Evolutionary conservation across 768 basidiomycete species (phyloP).

Genomic region (Sporobolomyces phaffii): DNA sequence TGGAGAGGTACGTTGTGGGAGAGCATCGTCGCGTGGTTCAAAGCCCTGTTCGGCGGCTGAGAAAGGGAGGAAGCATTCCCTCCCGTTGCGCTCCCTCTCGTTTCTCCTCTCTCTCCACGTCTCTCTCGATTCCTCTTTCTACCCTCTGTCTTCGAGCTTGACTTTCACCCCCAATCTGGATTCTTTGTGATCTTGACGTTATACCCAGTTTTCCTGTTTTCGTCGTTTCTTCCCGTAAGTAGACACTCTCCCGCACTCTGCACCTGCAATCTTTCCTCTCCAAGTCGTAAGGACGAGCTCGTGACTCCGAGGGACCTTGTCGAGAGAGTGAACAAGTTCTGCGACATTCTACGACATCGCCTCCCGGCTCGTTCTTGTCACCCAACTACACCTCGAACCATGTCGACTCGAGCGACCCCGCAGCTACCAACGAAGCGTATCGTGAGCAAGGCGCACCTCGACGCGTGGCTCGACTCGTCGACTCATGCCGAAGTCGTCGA

Average conservation of each 20-base stretch:
- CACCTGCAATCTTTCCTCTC: neutral
- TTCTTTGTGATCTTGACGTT: no score
- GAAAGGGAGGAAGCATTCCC: neutral
- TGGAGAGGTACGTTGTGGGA: conserved; percentile 26
- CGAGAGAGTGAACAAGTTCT: no score
- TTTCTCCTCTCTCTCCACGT: neutral
- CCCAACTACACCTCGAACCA: neutral
- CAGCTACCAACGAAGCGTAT: conserved; percentile 50
- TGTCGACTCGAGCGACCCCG: neutral
- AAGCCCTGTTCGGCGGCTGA: neutral
- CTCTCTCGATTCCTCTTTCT: neutral
- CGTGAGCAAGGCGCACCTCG: conserved; percentile 67
- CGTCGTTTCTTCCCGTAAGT: neutral
- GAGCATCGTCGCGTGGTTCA: conserved; percentile 20
- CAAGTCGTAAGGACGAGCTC: no score
- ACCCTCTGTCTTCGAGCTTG: neutral
- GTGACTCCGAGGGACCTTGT: no score
- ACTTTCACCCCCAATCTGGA: neutral
- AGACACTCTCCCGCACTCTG: neutral
- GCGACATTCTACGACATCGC: no score
- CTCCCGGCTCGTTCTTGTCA: no score
- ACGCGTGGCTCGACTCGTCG: conserved; percentile 68
- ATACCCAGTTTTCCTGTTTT: no score
- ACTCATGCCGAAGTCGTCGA: conserved; percentile 63
- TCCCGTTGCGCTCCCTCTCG: neutral